Base-by-base conservation (phyloP, 495 filamentous ascomycete genomes). In the Penicillium ochrochloron region DNA sequence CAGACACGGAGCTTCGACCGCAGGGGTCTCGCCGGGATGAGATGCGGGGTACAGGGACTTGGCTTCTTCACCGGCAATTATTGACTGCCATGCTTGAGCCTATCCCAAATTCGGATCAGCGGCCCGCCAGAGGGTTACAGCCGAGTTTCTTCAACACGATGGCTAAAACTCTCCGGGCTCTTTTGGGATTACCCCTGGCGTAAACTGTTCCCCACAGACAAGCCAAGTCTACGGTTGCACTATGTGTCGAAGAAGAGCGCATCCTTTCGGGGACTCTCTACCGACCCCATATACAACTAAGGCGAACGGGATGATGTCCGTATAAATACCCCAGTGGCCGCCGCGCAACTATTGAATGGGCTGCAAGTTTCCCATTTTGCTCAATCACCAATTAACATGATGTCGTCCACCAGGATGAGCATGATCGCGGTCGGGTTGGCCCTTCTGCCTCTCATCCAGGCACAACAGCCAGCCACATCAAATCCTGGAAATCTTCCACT, bases 401-500 rank as follows among this genome's bases (percentile, higher is more conserved):
- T 54, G 51, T 54, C 51, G n/a, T 33, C 31, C 14, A 54, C 51
- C 23, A 33, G 23, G 27, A 34, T 29, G n/a, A 29, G 31, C 14
- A 31, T 54, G 12, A 12, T 34, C 4, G 51, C 27, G 7, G 29
- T 29, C 6, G 51, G 27, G 14, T 33, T 54, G 29, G 51, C 51
- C 31, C 51, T 54, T 6, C 9, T 54, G 51, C 51, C 27, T 21
- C 51, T 54, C 29, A 23, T 34, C 14, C 51, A 54, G 29, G 51
- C 51, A 9, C 51, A 54, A 31, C 51, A 33, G 14, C 51, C 51
- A 10, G 27, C 51, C 15, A 54, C 51, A 9, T n/a, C 51, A 19
- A 6, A 54, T n/a, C 51, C 51, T 12, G 51, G 15, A 31, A 54
- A 54, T 14, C 51, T 25, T n/a, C 14, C 51, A 12, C 31, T 54